Conservation (phyloP, 2,329 filamentous ascomycete species). For the Cladophialophora bantiana region DNA sequence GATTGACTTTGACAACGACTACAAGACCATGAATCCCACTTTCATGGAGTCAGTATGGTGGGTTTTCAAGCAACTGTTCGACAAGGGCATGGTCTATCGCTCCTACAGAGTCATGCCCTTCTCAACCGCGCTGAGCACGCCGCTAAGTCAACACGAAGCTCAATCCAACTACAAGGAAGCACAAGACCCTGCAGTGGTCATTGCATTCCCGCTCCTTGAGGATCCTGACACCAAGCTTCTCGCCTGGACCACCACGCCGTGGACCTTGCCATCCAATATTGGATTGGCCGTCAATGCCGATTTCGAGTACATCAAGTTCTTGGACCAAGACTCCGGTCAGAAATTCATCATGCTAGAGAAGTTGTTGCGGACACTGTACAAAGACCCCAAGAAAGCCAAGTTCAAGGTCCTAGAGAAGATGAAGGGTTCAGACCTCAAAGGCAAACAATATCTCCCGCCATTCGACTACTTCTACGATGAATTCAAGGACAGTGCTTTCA, state of each 20-base stretch:
- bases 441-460: slow-evolving; percentile 81
- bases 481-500: slow-evolving; percentile 80
- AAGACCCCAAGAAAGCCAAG: slow-evolving; percentile 91
- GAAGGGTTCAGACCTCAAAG: slow-evolving; percentile 78
- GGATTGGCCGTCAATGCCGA: slow-evolving; percentile 75
- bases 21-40: slow-evolving; percentile 88
- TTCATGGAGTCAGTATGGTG: slow-evolving; percentile 95
- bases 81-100: slow-evolving; percentile 83
- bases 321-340: slow-evolving; percentile 77
- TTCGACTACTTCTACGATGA: slow-evolving; percentile 85
- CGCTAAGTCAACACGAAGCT: slow-evolving; percentile 86
- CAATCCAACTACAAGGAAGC: slow-evolving; percentile 90
- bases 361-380: slow-evolving; percentile 78
- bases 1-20: slow-evolving; percentile 94
- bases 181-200: slow-evolving; percentile 81
- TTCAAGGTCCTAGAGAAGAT: slow-evolving; percentile 77
- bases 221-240: slow-evolving; percentile 75
- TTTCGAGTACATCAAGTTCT: slow-evolving; percentile 81
- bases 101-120: slow-evolving; percentile 89
- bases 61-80: slow-evolving; percentile 87
- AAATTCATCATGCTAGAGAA: slow-evolving; percentile 81
- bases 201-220: slow-evolving; percentile 78
- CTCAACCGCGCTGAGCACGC: slow-evolving; percentile 81
- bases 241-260: slow-evolving; percentile 84
- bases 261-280: slow-evolving; percentile 80